Conservation (phyloP, 371 early-diverging fungal species). For the Mortierella sp. region DNA sequence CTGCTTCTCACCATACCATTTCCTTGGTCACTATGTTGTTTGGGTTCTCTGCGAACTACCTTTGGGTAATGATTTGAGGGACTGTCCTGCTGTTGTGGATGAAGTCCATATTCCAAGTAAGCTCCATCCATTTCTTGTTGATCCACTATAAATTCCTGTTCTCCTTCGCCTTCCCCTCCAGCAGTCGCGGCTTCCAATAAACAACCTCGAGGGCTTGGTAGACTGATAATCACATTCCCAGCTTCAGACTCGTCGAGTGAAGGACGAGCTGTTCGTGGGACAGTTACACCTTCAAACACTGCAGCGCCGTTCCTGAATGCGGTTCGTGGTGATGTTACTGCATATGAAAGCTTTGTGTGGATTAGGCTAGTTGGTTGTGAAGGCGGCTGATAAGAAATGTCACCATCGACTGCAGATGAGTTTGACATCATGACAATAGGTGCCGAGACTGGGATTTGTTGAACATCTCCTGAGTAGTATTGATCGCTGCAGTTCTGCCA, state of each 20-base stretch:
- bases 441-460: background rate
- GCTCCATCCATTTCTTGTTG: background rate
- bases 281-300: slow-evolving; percentile 34
- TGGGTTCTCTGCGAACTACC: background rate
- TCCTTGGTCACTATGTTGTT: background rate
- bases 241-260: slow-evolving; percentile 1
- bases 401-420: background rate
- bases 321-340: background rate
- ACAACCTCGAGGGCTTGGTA: slow-evolving; percentile 32
- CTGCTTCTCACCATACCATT: slow-evolving; percentile 5
- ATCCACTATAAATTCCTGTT: background rate
- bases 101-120: slow-evolving; percentile 6
- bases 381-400: slow-evolving; percentile 40
- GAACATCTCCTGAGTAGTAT: background rate
- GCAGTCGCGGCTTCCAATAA: slow-evolving; percentile 24
- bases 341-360: no score
- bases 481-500: background rate
- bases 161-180: background rate
- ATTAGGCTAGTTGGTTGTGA: slow-evolving; percentile 11
- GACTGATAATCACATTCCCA: slow-evolving; percentile 19
- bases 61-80: background rate
- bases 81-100: background rate
- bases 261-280: background rate
- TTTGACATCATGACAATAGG: background rate
- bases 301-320: slow-evolving; percentile 36